Base-by-base conservation (phyloP, 2,329 filamentous ascomycete genomes). In the Claviceps maximensis region DNA sequence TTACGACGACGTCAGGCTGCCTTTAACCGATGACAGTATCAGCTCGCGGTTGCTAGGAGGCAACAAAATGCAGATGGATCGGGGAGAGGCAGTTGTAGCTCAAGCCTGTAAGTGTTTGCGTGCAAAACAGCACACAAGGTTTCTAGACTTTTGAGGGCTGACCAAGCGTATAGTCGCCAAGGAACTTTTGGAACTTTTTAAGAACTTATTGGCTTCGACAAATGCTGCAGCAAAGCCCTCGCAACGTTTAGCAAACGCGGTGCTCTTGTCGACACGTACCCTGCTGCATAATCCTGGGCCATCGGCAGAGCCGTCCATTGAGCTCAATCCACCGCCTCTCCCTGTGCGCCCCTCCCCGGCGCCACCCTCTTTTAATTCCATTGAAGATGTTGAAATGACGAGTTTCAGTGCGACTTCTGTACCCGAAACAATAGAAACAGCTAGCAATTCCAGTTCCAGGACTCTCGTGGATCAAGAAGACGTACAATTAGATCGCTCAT, bases 231-330 rank as follows among this genome's bases (percentile, higher is more conserved):
- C 90, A 31, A 80, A 76, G 45, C 89, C 89, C 1, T 82, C 83
- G 3, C 83, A 86, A 59, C 81, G 88, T 58, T 76, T 96, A 36
- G 89, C 89, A 27, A 84, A 89, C 49, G 78, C 90, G 41, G 89
- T 89, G 1, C 74, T 95, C 23, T 79, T 87, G 1, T 74, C 74
- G 3, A 75, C 72, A 0, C 67, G 68, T 44, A 67, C 67, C 1
- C 60, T 71, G 5, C 61, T 70, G 4, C 64, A 64, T 25, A 62
- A 64, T 27, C 53, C 62, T 1, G 68, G 67, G 52, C 58, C 61
- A 51, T 47, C 60, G 12, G 49, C 58, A 4, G 65, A 67, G 48
- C 38, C 59, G 7, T 51, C 59, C 13, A 47, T 54, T 6, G 57
- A 58, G 5, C 36, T 60, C 3, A 58, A 63, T 15, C 72, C 74